Percentiles rank a stretch among this genome's conserved stretches.
These are phyloP conservation scores for Ustilago xerochloae DNA, from an alignment of 1,284 basidiomycete genomes.

Conservation along the genomic window DNA sequence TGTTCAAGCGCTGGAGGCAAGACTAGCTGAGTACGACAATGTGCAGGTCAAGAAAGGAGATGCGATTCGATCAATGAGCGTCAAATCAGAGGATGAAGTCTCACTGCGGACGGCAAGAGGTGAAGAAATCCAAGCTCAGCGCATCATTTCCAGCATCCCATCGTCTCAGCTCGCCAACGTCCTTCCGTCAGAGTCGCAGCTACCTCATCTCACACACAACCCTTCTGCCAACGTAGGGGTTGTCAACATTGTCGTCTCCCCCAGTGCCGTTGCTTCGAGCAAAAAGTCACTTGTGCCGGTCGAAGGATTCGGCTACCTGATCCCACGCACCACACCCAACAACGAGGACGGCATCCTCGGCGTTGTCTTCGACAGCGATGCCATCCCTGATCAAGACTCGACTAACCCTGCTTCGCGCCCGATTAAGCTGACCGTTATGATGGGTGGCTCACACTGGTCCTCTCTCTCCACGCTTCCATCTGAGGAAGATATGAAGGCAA, in stretches of 20 bases:
- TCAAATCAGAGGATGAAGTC: slow-evolving; percentile 72
- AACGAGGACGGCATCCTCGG: slow-evolving; percentile 69
- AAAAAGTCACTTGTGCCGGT: slow-evolving; percentile 78
- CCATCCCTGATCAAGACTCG: slow-evolving; percentile 65
- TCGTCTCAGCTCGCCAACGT: slow-evolving; percentile 39
- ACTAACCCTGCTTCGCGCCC: slow-evolving; percentile 17
- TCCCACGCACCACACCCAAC: slow-evolving; percentile 79
- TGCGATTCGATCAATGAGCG: slow-evolving; percentile 68
- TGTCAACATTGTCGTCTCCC: slow-evolving; percentile 59
- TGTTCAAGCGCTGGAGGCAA: slow-evolving; percentile 73
- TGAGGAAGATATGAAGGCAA: slow-evolving; percentile 35
- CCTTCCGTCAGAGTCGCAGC: slow-evolving; percentile 64
- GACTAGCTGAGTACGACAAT: slow-evolving; percentile 72
- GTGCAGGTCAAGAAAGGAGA: slow-evolving; percentile 74
- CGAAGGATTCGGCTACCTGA: slow-evolving; percentile 90
- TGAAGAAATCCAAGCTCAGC: slow-evolving; percentile 32
- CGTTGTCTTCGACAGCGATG: slow-evolving; percentile 75
- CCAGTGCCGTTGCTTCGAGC: slow-evolving; percentile 76
- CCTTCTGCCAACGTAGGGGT: slow-evolving; percentile 65
- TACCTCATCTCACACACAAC: slow-evolving; percentile 65
- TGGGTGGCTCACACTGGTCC: slow-evolving; percentile 77
- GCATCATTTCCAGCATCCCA: slow-evolving; percentile 69
- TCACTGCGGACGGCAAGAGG: slow-evolving; percentile 11
- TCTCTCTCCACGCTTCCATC: slow-evolving; percentile 72
- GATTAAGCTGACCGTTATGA: slow-evolving; percentile 87